Percentiles rank a stretch among this genome's conserved stretches.
Conservation (phyloP, 2,329 filamentous ascomycete species). For the Aspergillus candidus region DNA sequence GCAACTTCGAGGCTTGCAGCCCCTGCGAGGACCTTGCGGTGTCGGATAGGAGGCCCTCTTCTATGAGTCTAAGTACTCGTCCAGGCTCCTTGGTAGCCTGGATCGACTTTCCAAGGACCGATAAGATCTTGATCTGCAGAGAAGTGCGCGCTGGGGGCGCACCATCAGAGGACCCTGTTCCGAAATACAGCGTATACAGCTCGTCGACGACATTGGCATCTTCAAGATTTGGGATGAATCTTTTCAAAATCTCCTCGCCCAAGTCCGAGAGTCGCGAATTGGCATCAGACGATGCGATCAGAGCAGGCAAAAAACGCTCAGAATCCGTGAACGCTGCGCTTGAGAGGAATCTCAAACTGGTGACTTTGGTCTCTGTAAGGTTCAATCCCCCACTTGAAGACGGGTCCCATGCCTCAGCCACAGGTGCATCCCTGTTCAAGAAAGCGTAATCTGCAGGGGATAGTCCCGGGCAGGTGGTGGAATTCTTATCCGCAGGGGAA, state of each 20-base stretch:
- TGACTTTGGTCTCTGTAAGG: constrained; percentile 63
- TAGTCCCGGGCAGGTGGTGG: constrained; percentile 54
- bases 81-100: constrained; percentile 63
- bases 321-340: constrained; percentile 80
- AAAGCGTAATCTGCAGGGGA: constrained; percentile 63
- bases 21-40: constrained; percentile 46
- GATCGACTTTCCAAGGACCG: constrained; percentile 69
- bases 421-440: constrained; percentile 52
- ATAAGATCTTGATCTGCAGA: constrained; percentile 70
- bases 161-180: constrained; percentile 43
- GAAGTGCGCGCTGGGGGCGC: constrained; percentile 53
- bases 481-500: constrained; percentile 41
- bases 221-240: constrained; percentile 65
- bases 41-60: constrained; percentile 54
- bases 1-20: constrained; percentile 71
- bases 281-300: constrained; percentile 75
- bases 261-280: constrained; percentile 76
- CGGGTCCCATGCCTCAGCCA: constrained; percentile 55
- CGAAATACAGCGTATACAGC: constrained; percentile 68
- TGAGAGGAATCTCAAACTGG: constrained; percentile 64
- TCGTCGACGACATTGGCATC: constrained; percentile 55
- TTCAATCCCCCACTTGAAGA: constrained; percentile 56
- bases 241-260: constrained; percentile 85
- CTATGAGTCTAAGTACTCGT: constrained; percentile 63
- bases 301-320: constrained; percentile 74